Percentiles rank a stretch among this genome's conserved stretches.
phyloP scores from a whole-genome alignment of 345 rosid genomes.

The Salix suchowensis region DNA sequence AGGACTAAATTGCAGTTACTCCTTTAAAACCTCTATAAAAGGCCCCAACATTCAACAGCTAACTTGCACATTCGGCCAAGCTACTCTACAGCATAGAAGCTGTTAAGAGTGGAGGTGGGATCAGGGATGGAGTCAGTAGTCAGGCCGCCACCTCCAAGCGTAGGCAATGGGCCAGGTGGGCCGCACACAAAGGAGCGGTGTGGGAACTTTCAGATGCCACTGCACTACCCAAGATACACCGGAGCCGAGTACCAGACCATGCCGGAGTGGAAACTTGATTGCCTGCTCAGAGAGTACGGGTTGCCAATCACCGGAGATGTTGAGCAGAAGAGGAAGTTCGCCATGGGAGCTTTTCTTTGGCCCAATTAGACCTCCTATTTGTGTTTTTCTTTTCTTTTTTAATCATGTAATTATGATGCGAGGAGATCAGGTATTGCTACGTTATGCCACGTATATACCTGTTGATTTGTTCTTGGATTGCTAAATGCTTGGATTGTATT shows the following conservation, averaged over 20 bases:
- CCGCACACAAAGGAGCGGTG: background rate
- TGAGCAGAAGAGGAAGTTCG: slow-evolving; percentile 15
- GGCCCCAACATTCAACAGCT: background rate
- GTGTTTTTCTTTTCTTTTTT: background rate
- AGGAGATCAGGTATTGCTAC: too few species aligned
- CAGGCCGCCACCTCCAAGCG: background rate
- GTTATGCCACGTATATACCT: too few species aligned
- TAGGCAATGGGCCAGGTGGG: background rate
- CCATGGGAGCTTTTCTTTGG: slow-evolving; percentile 27
- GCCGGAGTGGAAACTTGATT: slow-evolving; percentile 24
- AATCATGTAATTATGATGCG: too few species aligned
- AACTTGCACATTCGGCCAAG: background rate
- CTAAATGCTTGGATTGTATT: too few species aligned
- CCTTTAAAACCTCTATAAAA: background rate
- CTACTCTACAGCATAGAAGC: background rate
- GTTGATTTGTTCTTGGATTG: too few species aligned
- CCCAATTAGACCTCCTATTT: background rate
- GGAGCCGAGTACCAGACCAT: slow-evolving; percentile 13
- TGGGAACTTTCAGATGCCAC: slow-evolving; percentile 21
- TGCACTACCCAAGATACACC: slow-evolving; percentile 23
- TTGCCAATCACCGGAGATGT: slow-evolving; percentile 13
- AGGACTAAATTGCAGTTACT: background rate
- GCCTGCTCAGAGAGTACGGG: slow-evolving; percentile 20
- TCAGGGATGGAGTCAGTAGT: slow-evolving; percentile 10
- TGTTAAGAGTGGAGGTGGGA: background rate